phyloP scores from a whole-genome alignment of 2,329 filamentous ascomycete species.

The Alternaria triticina region DNA sequence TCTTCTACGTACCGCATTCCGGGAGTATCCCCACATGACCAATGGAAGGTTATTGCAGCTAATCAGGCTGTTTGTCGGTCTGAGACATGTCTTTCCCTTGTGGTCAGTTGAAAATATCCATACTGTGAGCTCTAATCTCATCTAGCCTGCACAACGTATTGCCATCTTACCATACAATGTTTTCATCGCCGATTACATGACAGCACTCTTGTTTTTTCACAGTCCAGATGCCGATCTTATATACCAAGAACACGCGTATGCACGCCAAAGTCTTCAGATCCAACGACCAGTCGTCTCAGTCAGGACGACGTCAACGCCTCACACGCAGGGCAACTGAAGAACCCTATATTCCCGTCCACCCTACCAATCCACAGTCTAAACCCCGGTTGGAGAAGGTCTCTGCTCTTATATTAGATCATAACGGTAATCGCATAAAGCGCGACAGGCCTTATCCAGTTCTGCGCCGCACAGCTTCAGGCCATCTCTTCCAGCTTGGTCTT shows the following conservation, averaged over 20 bases:
- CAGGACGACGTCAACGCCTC: background rate
- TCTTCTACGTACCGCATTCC: background rate
- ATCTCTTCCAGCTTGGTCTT: background rate
- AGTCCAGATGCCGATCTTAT: background rate
- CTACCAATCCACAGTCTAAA: background rate
- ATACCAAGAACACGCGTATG: background rate
- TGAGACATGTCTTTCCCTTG: background rate
- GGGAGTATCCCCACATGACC: slow-evolving; percentile 6
- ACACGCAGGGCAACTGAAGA: background rate
- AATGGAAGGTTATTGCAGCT: slow-evolving; percentile 5
- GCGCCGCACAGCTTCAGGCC: slow-evolving; percentile 13
- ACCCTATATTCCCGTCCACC: background rate
- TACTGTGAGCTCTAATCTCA: background rate
- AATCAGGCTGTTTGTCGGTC: background rate
- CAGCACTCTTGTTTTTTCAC: background rate
- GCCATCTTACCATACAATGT: background rate
- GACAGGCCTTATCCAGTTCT: background rate
- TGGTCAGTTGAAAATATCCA: background rate
- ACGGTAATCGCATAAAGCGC: background rate
- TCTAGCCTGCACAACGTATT: background rate
- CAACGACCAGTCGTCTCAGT: background rate
- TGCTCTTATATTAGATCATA: slow-evolving; percentile 3
- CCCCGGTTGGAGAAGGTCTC: background rate
- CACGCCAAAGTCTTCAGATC: background rate
- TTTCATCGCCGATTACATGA: background rate